Evolutionary conservation across 2,329 filamentous ascomycete species (phyloP).

Genomic region (Paracamarosporium sp.): DNA sequence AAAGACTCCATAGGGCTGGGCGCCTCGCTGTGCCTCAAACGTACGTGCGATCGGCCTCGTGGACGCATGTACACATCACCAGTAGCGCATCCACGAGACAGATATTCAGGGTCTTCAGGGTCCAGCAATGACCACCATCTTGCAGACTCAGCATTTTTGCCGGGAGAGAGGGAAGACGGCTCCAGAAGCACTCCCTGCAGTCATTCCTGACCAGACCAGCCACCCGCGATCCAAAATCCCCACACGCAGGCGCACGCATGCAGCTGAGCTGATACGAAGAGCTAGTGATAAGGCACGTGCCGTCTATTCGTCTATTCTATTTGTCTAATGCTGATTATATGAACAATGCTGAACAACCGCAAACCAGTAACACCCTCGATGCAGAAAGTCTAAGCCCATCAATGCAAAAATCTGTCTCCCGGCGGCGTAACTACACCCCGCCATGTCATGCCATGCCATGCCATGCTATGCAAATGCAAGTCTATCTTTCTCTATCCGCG

Average conservation of each 20-base stretch:
- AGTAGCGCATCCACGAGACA: neutral
- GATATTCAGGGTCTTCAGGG: neutral
- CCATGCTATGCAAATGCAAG: neutral
- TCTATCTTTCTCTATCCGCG: neutral
- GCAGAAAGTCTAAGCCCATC: no score
- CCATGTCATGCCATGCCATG: no score
- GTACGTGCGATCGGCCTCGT: neutral
- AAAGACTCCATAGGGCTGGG: conserved; percentile 1
- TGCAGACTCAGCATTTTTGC: no score
- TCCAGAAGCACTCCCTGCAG: no score
- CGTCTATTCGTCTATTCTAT: conserved; percentile 5
- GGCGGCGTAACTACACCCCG: no score
- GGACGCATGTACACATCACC: neutral
- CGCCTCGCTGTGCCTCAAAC: no score
- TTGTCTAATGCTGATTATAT: conserved; percentile 9
- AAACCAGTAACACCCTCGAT: no score
- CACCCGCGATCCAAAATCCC: neutral
- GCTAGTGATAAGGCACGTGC: conserved; percentile 4
- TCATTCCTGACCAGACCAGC: neutral
- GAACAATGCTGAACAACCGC: conserved; percentile 7
- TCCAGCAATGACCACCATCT: no score
- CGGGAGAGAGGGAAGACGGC: no score
- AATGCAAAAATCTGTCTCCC: no score
- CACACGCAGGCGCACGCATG: no score
- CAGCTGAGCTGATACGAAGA: neutral